Base-by-base conservation (phyloP, 371 early-diverging fungal species). In the Mortierella sp. region DNA sequence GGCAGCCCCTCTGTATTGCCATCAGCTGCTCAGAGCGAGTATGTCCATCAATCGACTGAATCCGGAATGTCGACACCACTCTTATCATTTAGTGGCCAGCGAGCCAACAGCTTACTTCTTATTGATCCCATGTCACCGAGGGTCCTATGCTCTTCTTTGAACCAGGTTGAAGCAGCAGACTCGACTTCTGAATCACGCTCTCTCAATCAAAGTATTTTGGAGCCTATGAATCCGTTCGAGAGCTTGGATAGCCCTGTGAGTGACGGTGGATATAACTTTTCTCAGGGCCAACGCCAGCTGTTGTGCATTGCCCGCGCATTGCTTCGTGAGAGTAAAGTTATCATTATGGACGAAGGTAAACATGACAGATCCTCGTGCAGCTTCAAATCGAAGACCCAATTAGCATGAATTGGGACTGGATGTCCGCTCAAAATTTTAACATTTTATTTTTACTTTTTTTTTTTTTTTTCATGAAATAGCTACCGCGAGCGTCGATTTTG, bases 241-340 rank as follows among this genome's bases (percentile, higher is more conserved):
- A 84, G 86, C 32, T 65, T 91, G 47, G 84, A 90, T 28, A 88
- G 89, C 71, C 82, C 86, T n/a, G 91, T 92, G 3, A 87, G 83
- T 32, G 91, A 91, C 72, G 90, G 90, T 11, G 96, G 97, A 63
- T 88, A 89, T 38, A 94, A 93, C 65, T 91, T 95, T 63, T 92
- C 92, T 19, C 92, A 95, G 65, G 97, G 97, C 13, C 94, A 97
- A 76, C 86, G 93, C 21, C 96, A 96, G 78, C 84, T 96, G 50
- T 78, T 97, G 24, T 92, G 94, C 69, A 87, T 96, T 47, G 94
- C 94, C 13, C 88, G 96, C 69, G 94, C 96, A 13, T 79, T 96
- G 59, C 73, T 96, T 32, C 71, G 84, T 24, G 84, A 87, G 62
- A 87, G 90, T 38, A 83, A 86, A 63, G 86, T 92, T 50, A 92